Evolutionary conservation across 164 flowering plant species (phyloP).

Genomic region (Chimonanthus salicifolius): DNA sequence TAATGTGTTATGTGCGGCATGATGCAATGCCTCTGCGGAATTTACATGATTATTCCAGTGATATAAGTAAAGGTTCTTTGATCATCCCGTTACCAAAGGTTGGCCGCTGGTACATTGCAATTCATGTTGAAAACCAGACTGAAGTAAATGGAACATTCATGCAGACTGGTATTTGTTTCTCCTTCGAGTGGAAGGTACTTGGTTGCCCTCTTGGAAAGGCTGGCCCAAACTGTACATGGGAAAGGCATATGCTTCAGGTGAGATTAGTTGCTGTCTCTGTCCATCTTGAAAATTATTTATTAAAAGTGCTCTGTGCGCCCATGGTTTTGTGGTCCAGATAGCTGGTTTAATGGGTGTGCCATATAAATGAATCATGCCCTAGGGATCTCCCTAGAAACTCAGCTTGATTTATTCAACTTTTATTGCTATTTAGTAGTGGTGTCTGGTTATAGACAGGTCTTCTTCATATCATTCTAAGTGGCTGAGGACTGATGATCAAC

Average conservation of each 20-base stretch:
- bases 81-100: slow-evolving; percentile 48
- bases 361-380: no score
- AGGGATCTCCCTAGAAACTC: no score
- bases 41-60: slow-evolving; percentile 50
- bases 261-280: slow-evolving; percentile 2
- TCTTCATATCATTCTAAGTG: no score
- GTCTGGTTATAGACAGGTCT: no score
- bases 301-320: no score
- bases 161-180: slow-evolving; percentile 49
- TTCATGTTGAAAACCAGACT: slow-evolving; percentile 35
- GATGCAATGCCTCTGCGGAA: slow-evolving; percentile 57
- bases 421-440: no score
- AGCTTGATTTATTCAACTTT: no score
- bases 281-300: no score
- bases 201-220: slow-evolving; percentile 70
- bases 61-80: slow-evolving; percentile 41
- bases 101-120: slow-evolving; percentile 74
- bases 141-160: slow-evolving; percentile 17
- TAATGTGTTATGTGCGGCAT: slow-evolving; percentile 64
- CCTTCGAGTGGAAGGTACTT: slow-evolving; percentile 51
- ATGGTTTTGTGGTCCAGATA: no score
- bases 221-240: slow-evolving; percentile 63
- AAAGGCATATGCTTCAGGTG: slow-evolving; percentile 73
- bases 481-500: no score
- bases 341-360: no score